Evolutionary conservation across 768 basidiomycete genomes (phyloP), one percentile per base, ranked within the genome.

Genomic region (Scleroderma citrinum): DNA sequence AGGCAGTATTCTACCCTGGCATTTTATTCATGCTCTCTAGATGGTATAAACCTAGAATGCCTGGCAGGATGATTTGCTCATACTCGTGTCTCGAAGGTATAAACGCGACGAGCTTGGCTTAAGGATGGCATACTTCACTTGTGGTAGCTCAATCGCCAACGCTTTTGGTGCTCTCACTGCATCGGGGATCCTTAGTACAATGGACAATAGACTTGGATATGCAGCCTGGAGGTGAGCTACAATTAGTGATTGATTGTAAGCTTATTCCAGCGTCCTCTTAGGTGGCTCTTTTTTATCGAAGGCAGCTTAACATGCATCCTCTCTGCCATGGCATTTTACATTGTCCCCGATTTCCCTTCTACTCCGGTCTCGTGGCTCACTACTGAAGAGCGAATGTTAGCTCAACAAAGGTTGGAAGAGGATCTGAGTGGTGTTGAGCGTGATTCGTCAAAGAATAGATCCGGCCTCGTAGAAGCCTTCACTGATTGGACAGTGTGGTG

Each of bases 401-500:
- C 84, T 4, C 63, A 72, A 49, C 62, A 68, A 44, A 74, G 83
- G 14, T 78, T 87, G 76, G 67, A 68, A 30, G 85, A 85, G 58
- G 85, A 87, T 45, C 69, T 70, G 24, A 76, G 77, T 19, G 71
- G 79, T 17, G 71, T 74, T 10, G 77, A 81, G 49, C 67, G 74
- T 39, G 67, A 69, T 26, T 66, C 76, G 46, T 70, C 64, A 7
- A 74, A 76, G 51, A 51, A 30, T 20, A 44, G 7, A 63, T 64
- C 68, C 31, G 84, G 83, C 12, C 61, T 89, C 7, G 48, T 62
- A 7, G 59, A 82, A 56, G 82, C 86, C 14, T 24, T 87, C 47
- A 72, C 70, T 21, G 88, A 92, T 60, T 82, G 81, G 83, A 86
- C 81, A 65, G 83, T 92, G 32, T 92, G 88, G 84, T 85, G 79